Conservation (phyloP, 768 basidiomycete species). For the Pleurotus giganteus region DNA sequence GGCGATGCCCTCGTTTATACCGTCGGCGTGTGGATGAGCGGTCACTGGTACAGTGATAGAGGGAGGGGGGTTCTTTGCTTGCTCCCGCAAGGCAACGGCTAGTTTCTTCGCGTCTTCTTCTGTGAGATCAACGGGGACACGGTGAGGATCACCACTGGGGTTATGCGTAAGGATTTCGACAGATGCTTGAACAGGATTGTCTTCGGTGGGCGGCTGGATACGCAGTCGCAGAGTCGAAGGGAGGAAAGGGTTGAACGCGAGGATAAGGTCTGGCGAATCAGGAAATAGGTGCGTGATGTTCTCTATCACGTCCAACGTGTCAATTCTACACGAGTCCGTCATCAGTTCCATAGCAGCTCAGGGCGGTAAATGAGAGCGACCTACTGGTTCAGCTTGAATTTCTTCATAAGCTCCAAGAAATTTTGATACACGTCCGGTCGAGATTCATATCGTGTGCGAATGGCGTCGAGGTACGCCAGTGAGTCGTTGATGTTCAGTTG, state of each 20-base stretch:
- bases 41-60: neutral
- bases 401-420: slow-evolving; percentile 97
- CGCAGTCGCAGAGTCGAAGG: slow-evolving; percentile 53
- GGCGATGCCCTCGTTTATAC: slow-evolving; percentile 37
- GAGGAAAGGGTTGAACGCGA: slow-evolving; percentile 82
- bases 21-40: slow-evolving; percentile 29
- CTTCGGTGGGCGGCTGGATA: slow-evolving; percentile 33
- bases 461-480: slow-evolving; percentile 89
- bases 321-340: slow-evolving; percentile 47
- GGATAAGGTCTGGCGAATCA: slow-evolving; percentile 69
- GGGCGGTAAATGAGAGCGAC: slow-evolving; percentile 29
- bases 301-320: slow-evolving; percentile 76
- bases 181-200: slow-evolving; percentile 59
- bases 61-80: neutral
- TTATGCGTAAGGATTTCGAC: slow-evolving; percentile 75
- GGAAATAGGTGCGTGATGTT: slow-evolving; percentile 73
- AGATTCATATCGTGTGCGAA: slow-evolving; percentile 86
- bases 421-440: slow-evolving; percentile 92
- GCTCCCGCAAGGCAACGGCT: neutral
- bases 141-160: neutral
- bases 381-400: slow-evolving; percentile 94
- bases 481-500: slow-evolving; percentile 89
- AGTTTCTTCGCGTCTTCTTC: neutral
- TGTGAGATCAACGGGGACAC: neutral
- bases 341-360: neutral